phyloP scores from a whole-genome alignment of 345 rosid genomes.

The Theobroma cacao region DNA sequence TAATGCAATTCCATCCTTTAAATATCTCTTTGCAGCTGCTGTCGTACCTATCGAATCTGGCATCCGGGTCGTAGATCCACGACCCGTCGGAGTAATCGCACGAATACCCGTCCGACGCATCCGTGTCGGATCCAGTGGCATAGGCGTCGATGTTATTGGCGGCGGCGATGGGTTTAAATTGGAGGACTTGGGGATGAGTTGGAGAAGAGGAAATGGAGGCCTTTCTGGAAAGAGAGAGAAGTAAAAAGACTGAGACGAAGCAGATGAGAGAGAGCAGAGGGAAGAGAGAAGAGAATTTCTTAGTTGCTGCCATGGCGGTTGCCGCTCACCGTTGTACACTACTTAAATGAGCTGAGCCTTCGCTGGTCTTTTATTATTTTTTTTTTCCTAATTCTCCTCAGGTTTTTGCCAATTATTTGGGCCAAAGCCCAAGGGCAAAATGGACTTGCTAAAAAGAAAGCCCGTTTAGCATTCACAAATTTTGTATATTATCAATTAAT shows the following conservation, averaged over 20 bases:
- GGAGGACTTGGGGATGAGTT: conserved; percentile 21
- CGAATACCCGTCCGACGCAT: neutral
- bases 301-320: conserved; percentile 30
- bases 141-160: neutral
- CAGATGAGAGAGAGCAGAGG: conserved; percentile 63
- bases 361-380: neutral
- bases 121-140: neutral
- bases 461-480: too few species aligned
- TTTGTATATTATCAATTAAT: too few species aligned
- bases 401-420: neutral
- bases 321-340: neutral
- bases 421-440: neutral
- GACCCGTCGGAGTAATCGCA: conserved; percentile 74
- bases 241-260: conserved; percentile 53
- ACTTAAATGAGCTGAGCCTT: neutral
- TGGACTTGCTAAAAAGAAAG: too few species aligned
- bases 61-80: conserved; percentile 66
- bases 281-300: conserved; percentile 44
- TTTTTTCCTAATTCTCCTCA: neutral
- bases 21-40: conserved; percentile 80
- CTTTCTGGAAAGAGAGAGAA: conserved; percentile 47
- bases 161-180: neutral
- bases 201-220: conserved; percentile 42
- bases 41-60: conserved; percentile 41
- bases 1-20: conserved; percentile 90